A percentile compares a stretch with the other conserved stretches of the same genome.
These are phyloP conservation scores for Hyphopichia burtonii DNA, from an alignment of 1,139 yeast genomes.

Conservation along the genomic window DNA sequence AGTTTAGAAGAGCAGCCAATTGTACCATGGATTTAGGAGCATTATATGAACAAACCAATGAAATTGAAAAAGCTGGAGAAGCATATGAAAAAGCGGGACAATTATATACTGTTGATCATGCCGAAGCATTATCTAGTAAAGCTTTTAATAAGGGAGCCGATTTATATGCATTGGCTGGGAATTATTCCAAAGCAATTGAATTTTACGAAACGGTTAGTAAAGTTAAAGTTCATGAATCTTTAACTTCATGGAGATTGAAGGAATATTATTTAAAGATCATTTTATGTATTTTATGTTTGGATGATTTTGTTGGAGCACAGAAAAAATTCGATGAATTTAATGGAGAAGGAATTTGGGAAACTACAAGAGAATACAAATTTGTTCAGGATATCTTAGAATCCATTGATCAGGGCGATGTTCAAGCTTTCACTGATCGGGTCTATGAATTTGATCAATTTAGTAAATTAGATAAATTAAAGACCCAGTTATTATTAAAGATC, in stretches of 20 bases:
- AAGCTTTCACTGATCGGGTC: slow-evolving; percentile 70
- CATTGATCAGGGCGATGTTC: slow-evolving; percentile 77
- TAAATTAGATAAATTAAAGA: slow-evolving; percentile 89
- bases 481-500: slow-evolving; percentile 79
- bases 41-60: slow-evolving; percentile 72
- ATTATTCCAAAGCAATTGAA: slow-evolving; percentile 72
- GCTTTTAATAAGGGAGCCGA: slow-evolving; percentile 91
- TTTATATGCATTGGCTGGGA: slow-evolving; percentile 71
- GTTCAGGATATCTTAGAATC: slow-evolving; percentile 65
- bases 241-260: slow-evolving; percentile 88
- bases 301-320: slow-evolving; percentile 83
- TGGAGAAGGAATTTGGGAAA: slow-evolving; percentile 76
- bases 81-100: slow-evolving; percentile 95
- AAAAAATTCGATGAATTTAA: slow-evolving; percentile 66
- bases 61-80: slow-evolving; percentile 64
- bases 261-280: slow-evolving; percentile 86
- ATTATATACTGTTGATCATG: slow-evolving; percentile 92
- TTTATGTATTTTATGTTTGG: slow-evolving; percentile 77
- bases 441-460: slow-evolving; percentile 85
- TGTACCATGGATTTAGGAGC: slow-evolving; percentile 90
- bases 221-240: slow-evolving; percentile 68
- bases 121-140: slow-evolving; percentile 86
- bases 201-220: slow-evolving; percentile 76
- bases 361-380: slow-evolving; percentile 76
- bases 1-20: slow-evolving; percentile 94